phyloP scores from a whole-genome alignment of 768 basidiomycete genomes.

The Lactarius akahatsu region DNA sequence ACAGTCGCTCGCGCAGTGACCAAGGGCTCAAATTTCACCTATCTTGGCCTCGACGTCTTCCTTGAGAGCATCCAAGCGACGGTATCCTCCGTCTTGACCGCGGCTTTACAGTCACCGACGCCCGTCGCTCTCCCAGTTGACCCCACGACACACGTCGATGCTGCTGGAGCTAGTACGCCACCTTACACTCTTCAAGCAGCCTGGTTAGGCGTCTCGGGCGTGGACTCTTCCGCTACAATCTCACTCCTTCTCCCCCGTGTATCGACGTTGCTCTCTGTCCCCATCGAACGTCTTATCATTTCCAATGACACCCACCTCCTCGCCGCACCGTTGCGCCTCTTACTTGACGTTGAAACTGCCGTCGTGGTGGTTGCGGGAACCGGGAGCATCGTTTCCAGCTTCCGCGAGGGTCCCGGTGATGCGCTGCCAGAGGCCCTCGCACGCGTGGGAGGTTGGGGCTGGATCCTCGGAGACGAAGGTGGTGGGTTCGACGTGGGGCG shows the following conservation, averaged over 20 bases:
- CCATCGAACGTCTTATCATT: slow-evolving; percentile 53
- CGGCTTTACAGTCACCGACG: slow-evolving; percentile 6
- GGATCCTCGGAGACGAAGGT: slow-evolving; percentile 49
- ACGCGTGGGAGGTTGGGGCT: slow-evolving; percentile 24
- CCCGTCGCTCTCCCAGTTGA: slow-evolving; percentile 20
- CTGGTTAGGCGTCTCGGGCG: slow-evolving; percentile 84
- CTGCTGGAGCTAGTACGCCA: slow-evolving; percentile 1
- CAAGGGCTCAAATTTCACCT: slow-evolving; percentile 85
- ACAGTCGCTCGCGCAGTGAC: slow-evolving; percentile 66
- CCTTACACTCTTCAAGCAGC: slow-evolving; percentile 57
- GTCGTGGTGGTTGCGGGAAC: slow-evolving; percentile 81
- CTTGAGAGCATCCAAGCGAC: slow-evolving; percentile 51
- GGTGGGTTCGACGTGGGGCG: slow-evolving; percentile 79
- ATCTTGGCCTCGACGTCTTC: slow-evolving; percentile 66
- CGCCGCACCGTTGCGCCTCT: slow-evolving; percentile 69
- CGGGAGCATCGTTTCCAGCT: slow-evolving; percentile 72
- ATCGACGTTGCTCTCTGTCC: slow-evolving; percentile 57
- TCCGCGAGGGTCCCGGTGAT: slow-evolving; percentile 39
- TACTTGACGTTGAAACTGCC: slow-evolving; percentile 57
- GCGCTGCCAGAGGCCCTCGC: slow-evolving; percentile 18
- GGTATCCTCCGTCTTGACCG: slow-evolving; percentile 50
- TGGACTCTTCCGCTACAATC: slow-evolving; percentile 68
- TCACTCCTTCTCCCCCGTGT: slow-evolving; percentile 54
- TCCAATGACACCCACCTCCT: slow-evolving; percentile 86
- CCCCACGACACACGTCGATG: slow-evolving; percentile 6